These are phyloP conservation scores for Ophiorrhiza pumila DNA, from an alignment of 257 asterid species.

Conservation along the genomic window DNA sequence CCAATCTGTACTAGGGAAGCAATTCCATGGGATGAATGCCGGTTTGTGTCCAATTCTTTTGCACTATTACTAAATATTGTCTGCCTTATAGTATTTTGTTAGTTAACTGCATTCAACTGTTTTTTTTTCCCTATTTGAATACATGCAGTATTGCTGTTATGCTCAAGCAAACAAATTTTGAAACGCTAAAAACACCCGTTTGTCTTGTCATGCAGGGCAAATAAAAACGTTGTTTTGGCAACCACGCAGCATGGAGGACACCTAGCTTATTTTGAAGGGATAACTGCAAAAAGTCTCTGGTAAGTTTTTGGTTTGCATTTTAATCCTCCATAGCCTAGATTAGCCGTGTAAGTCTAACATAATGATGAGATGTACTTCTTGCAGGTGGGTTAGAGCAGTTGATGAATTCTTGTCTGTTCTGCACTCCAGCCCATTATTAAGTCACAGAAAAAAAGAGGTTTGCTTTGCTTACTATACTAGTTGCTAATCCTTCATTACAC, in stretches of 20 bases:
- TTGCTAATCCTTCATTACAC: background rate
- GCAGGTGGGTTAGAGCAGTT: constrained; percentile 93
- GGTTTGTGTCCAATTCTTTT: constrained; percentile 32
- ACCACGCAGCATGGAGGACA: constrained; percentile 87
- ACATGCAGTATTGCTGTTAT: background rate
- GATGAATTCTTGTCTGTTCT: constrained; percentile 62
- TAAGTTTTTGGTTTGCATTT: constrained; percentile 24
- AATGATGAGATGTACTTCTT: constrained; percentile 1
- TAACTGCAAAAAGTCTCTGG: constrained; percentile 66
- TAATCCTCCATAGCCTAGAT: too few species aligned
- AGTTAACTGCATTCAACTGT: background rate
- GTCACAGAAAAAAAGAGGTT: constrained; percentile 40
- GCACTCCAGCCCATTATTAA: constrained; percentile 51
- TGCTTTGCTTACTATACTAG: background rate
- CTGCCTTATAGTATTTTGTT: background rate
- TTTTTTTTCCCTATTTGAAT: background rate
- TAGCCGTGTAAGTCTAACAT: too few species aligned
- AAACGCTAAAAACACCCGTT: background rate
- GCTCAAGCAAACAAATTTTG: background rate
- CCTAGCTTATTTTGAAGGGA: constrained; percentile 77
- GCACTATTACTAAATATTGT: background rate
- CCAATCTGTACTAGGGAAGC: constrained; percentile 93
- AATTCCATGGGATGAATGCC: constrained; percentile 92
- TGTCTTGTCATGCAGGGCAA: constrained; percentile 46
- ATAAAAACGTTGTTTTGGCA: constrained; percentile 64